phyloP scores from a whole-genome alignment of 2,329 filamentous ascomycete genomes.

The Hymenoscyphus occultus region DNA sequence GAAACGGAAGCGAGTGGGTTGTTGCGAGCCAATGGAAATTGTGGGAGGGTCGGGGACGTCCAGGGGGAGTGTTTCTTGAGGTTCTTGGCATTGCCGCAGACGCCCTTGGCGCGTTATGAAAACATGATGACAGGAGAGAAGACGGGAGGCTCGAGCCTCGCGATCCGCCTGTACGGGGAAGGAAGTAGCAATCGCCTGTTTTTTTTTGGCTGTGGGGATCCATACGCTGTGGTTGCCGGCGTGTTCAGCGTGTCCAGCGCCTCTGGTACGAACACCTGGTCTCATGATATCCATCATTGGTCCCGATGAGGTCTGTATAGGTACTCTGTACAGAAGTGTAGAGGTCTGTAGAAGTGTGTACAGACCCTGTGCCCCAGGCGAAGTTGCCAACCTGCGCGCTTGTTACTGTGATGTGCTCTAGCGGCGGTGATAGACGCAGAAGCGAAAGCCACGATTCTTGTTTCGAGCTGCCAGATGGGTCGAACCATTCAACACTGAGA shows the following conservation, averaged over 20 bases:
- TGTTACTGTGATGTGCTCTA: too few relatives aligned
- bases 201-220: background rate
- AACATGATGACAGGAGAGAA: background rate
- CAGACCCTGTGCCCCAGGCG: background rate
- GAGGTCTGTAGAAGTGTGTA: background rate
- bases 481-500: conserved; percentile 19
- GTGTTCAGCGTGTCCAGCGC: background rate
- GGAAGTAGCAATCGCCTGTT: background rate
- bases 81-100: background rate
- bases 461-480: conserved; percentile 3
- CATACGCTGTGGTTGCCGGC: background rate
- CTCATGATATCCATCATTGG: background rate
- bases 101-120: background rate
- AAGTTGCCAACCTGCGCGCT: background rate
- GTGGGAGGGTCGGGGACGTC: too few relatives aligned
- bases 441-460: background rate
- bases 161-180: background rate
- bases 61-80: background rate
- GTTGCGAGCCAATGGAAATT: background rate
- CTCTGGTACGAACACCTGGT: background rate
- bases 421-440: background rate
- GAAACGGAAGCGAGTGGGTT: background rate
- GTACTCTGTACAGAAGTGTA: too few relatives aligned
- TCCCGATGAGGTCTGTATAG: background rate
- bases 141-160: background rate